phyloP scores from a whole-genome alignment of 2,329 filamentous ascomycete genomes.

The Phyllosticta citrichinensis region DNA sequence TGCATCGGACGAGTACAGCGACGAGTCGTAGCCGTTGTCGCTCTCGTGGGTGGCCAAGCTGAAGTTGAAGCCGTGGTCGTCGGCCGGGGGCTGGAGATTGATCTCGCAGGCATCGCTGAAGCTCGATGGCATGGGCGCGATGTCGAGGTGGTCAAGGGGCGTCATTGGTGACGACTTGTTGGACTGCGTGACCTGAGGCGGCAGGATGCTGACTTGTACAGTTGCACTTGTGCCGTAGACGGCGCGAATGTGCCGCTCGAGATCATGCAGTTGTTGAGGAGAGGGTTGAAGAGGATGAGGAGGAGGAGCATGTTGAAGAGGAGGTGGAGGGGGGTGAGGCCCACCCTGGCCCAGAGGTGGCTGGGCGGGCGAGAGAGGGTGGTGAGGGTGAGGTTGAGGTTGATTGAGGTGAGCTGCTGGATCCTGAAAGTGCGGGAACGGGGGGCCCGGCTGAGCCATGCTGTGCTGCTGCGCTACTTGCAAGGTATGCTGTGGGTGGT shows the following conservation, averaged over 20 bases:
- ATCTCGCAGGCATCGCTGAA: slow-evolving; percentile 45
- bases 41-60: slow-evolving; percentile 28
- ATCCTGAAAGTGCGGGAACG: slow-evolving; percentile 23
- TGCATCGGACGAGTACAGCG: slow-evolving; percentile 42
- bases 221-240: slow-evolving; percentile 33
- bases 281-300: slow-evolving; percentile 26
- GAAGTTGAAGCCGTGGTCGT: slow-evolving; percentile 23
- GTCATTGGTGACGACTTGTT: slow-evolving; percentile 24
- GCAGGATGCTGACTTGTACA: slow-evolving; percentile 40
- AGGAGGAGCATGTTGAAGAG: slow-evolving; percentile 24
- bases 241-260: slow-evolving; percentile 34
- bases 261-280: slow-evolving; percentile 32
- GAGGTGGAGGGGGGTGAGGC: slow-evolving; percentile 11
- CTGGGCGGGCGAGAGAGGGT: slow-evolving; percentile 24
- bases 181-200: slow-evolving; percentile 41
- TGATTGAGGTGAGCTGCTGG: slow-evolving; percentile 10
- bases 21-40: slow-evolving; percentile 39
- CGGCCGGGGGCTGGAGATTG: slow-evolving; percentile 32
- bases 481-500: slow-evolving; percentile 62
- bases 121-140: slow-evolving; percentile 47
- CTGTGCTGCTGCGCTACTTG: slow-evolving; percentile 86
- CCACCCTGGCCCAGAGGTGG: slow-evolving; percentile 18
- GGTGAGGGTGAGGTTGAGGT: slow-evolving; percentile 27
- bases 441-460: slow-evolving; percentile 66
- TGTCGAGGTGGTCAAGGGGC: slow-evolving; percentile 38